These are phyloP conservation scores for Limnomonas spitsbergensis DNA, from an alignment of 139 green algal genomes.

Conservation along the genomic window DNA sequence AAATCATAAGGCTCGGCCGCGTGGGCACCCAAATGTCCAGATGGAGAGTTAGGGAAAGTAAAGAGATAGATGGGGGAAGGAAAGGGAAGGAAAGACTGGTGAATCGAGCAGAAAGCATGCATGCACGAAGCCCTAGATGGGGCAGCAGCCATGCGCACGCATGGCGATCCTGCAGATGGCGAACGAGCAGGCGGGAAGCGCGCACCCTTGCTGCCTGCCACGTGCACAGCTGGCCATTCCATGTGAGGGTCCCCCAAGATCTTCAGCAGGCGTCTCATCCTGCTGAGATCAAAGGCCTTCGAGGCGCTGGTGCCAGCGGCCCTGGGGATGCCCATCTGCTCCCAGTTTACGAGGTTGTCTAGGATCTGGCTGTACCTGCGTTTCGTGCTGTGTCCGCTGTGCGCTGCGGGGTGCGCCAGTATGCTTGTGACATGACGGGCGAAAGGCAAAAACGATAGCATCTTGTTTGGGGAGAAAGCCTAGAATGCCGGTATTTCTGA, in stretches of 20 bases:
- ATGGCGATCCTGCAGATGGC: too few species aligned
- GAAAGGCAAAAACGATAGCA: neutral
- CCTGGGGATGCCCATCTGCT: conserved; percentile 63
- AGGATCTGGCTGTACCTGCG: conserved; percentile 16
- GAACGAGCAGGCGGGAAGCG: too few species aligned
- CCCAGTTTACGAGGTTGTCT: conserved; percentile 55
- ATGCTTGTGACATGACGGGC: neutral
- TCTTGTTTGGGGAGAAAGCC: neutral
- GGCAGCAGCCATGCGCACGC: too few species aligned
- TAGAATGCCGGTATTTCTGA: neutral
- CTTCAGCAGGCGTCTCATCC: conserved; percentile 63
- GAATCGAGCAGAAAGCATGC: too few species aligned
- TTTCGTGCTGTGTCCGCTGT: too few species aligned
- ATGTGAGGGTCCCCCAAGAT: conserved; percentile 63
- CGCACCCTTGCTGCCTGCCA: conserved; percentile 87
- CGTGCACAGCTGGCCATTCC: conserved; percentile 57
- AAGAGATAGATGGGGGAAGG: too few species aligned
- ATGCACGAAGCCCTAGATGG: too few species aligned
- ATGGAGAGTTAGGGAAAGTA: too few species aligned
- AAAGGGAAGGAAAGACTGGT: too few species aligned
- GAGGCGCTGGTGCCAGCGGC: conserved; percentile 48
- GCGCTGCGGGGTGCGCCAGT: too few species aligned
- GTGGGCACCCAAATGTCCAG: too few species aligned
- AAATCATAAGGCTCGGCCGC: too few species aligned
- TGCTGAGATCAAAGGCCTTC: conserved; percentile 46